Evolutionary conservation across 1,284 basidiomycete genomes (phyloP).

Genomic region (Cryptococcus floricola): DNA sequence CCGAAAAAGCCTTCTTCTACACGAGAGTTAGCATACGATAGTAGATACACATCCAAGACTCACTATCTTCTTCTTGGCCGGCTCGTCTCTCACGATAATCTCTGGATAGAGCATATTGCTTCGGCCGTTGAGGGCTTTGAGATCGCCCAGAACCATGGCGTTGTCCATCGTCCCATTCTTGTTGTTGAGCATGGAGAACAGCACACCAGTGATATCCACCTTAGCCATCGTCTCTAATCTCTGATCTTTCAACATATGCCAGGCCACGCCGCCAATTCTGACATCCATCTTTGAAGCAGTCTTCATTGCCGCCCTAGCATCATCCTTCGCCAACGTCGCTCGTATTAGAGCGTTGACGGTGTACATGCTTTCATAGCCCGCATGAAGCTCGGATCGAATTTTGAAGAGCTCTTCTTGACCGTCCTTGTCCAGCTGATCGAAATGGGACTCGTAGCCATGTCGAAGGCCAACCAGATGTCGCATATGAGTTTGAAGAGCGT

Average conservation of each 20-base stretch:
- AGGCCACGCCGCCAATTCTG: constrained; percentile 81
- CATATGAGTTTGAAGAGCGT: constrained; percentile 69
- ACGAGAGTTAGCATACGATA: not conserved
- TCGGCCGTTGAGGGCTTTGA: constrained; percentile 80
- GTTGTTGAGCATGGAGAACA: constrained; percentile 80
- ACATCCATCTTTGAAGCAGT: constrained; percentile 78
- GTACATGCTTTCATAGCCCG: constrained; percentile 74
- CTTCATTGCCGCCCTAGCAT: constrained; percentile 64
- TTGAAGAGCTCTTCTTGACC: constrained; percentile 57
- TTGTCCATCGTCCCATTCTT: constrained; percentile 86
- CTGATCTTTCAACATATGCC: constrained; percentile 80
- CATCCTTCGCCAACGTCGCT: constrained; percentile 67
- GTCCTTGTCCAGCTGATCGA: constrained; percentile 54
- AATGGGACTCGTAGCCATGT: constrained; percentile 57
- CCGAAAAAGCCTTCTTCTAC: constrained; percentile 26
- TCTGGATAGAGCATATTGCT: constrained; percentile 82
- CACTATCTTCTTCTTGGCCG: constrained; percentile 51
- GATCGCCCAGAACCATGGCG: constrained; percentile 69
- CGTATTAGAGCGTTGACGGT: constrained; percentile 83
- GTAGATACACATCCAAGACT: not conserved
- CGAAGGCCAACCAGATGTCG: constrained; percentile 59
- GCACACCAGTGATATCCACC: constrained; percentile 71
- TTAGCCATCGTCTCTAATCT: constrained; percentile 71
- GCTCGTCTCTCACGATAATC: constrained; percentile 66
- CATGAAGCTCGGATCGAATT: constrained; percentile 68